Conservation (phyloP, 2,329 filamentous ascomycete species). For the Chaetothyriales sp. region DNA sequence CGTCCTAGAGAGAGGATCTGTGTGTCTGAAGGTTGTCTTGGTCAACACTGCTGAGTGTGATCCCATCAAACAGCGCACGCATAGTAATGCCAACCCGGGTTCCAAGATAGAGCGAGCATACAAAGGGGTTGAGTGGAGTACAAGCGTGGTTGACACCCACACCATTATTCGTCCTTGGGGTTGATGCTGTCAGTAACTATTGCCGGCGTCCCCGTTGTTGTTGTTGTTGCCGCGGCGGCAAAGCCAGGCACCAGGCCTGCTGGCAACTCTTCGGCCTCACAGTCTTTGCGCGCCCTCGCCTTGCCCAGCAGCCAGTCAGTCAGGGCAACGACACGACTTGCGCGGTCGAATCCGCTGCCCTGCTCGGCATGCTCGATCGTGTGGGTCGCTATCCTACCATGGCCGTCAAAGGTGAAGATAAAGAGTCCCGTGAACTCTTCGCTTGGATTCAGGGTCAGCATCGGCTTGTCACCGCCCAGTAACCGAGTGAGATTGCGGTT, state of each 20-base stretch:
- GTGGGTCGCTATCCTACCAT: slow-evolving; percentile 71
- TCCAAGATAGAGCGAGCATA: too few species aligned
- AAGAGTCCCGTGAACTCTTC: slow-evolving; percentile 75
- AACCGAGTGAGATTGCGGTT: slow-evolving; percentile 30
- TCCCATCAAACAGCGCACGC: too few species aligned
- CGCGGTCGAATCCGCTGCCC: slow-evolving; percentile 66
- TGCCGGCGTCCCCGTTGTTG: not conserved
- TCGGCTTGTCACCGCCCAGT: slow-evolving; percentile 37
- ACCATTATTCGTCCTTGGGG: not conserved
- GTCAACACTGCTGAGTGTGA: too few species aligned
- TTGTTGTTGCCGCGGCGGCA: not conserved
- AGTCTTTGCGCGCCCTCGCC: slow-evolving; percentile 39
- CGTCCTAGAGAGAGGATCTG: too few species aligned
- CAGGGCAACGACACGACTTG: slow-evolving; percentile 71
- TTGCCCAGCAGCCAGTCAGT: slow-evolving; percentile 90
- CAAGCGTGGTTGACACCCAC: not conserved
- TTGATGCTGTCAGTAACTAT: not conserved
- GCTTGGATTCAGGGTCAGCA: slow-evolving; percentile 39
- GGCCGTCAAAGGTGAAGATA: slow-evolving; percentile 83
- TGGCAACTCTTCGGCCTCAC: slow-evolving; percentile 26
- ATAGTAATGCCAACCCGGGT: too few species aligned
- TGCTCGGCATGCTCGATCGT: slow-evolving; percentile 90
- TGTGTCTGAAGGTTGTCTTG: too few species aligned
- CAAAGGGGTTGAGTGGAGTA: too few species aligned
- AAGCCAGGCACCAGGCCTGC: slow-evolving; percentile 14